Evolutionary conservation across 1,284 basidiomycete genomes (phyloP).

Genomic region (Ustilago crameri): DNA sequence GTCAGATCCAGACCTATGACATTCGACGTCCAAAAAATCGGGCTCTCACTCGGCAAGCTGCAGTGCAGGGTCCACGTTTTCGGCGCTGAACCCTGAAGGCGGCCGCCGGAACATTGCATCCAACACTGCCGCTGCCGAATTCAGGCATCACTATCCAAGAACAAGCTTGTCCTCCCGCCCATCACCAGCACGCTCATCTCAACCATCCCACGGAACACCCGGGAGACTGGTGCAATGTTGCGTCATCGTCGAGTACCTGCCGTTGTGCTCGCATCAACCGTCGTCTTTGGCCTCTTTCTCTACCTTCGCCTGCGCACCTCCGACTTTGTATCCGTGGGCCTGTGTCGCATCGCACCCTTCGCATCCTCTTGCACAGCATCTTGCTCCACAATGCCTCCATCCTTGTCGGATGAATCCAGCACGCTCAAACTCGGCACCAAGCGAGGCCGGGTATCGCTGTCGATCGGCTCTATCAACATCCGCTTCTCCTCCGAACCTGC

Average conservation of each 20-base stretch:
- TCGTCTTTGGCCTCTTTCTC: slow-evolving; percentile 19
- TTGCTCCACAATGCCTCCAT: slow-evolving; percentile 7
- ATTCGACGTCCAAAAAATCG: too few species aligned
- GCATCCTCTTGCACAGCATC: slow-evolving; percentile 10
- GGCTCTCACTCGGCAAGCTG: not conserved
- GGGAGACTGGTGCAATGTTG: slow-evolving; percentile 3
- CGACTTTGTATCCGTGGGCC: slow-evolving; percentile 37
- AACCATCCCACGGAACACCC: too few species aligned
- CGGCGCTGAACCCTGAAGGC: too few species aligned
- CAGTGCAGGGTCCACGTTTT: not conserved
- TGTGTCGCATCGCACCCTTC: slow-evolving; percentile 20
- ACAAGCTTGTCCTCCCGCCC: not conserved
- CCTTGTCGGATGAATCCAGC: not conserved
- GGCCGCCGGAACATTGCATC: too few species aligned
- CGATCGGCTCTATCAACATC: slow-evolving; percentile 47
- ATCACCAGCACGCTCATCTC: too few species aligned
- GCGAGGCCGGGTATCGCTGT: slow-evolving; percentile 17
- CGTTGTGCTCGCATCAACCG: slow-evolving; percentile 12
- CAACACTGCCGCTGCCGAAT: too few species aligned
- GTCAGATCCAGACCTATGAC: too few species aligned
- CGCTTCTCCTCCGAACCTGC: slow-evolving; percentile 36
- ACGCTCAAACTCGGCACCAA: slow-evolving; percentile 10
- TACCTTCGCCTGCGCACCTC: slow-evolving; percentile 30
- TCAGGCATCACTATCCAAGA: too few species aligned
- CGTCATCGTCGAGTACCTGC: slow-evolving; percentile 15